A percentile compares a stretch with the other conserved stretches of the same genome.
These are phyloP conservation scores for Medicago ruthenica DNA, from an alignment of 306 rosid genomes.

Conservation along the genomic window DNA sequence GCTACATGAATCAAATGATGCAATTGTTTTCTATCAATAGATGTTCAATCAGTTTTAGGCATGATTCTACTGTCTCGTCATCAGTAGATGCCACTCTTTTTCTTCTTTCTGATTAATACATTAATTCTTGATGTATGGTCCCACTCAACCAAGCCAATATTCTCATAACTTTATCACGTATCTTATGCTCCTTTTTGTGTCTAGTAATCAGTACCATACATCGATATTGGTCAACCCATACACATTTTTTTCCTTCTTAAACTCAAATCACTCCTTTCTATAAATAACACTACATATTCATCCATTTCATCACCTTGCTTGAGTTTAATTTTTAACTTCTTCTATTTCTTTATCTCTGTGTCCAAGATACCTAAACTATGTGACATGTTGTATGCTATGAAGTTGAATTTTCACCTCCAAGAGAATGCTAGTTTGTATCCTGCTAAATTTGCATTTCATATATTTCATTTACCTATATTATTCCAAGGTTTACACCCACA, in stretches of 20 bases:
- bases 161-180: background rate
- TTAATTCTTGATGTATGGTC: background rate
- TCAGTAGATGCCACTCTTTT: background rate
- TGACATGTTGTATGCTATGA: slow-evolving; percentile 1
- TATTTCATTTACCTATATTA: background rate
- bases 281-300: slow-evolving; percentile 7
- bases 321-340: background rate
- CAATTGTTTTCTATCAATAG: background rate
- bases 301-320: background rate
- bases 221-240: background rate
- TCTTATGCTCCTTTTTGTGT: background rate
- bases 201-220: slow-evolving; percentile 6
- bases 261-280: background rate
- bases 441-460: background rate
- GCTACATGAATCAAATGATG: slow-evolving; percentile 16
- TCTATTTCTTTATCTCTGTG: background rate
- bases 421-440: background rate
- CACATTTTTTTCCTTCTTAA: background rate
- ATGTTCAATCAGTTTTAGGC: slow-evolving; percentile 7
- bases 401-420: background rate
- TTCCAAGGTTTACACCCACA: background rate
- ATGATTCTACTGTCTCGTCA: background rate
- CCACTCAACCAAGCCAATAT: background rate
- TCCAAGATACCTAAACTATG: background rate
- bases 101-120: background rate